These are phyloP conservation scores for Fusarium pilosicola DNA, from an alignment of 2,329 filamentous ascomycete genomes.

Conservation along the genomic window DNA sequence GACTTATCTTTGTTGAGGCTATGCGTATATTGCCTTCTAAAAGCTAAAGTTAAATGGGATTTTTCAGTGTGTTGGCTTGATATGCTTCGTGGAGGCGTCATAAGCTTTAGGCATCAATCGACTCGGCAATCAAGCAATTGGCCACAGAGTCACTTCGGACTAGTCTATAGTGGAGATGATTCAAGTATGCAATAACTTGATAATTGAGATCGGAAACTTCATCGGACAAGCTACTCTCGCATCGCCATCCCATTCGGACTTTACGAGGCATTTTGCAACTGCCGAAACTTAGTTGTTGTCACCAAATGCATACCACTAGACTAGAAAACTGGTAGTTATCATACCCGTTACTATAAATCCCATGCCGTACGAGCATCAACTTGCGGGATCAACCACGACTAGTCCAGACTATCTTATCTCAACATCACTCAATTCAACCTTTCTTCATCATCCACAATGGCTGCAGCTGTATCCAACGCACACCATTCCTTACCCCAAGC, in stretches of 20 bases:
- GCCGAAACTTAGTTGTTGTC: not conserved
- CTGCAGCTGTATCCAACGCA: not conserved
- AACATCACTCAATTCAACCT: not conserved
- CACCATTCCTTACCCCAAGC: not conserved
- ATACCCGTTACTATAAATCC: not conserved
- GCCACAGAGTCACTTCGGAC: not conserved
- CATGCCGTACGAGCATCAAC: rapidly evolving
- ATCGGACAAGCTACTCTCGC: not conserved
- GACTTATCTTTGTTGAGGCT: too few species aligned
- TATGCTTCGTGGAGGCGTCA: too few species aligned
- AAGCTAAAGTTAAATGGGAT: too few species aligned
- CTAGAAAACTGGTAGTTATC: too few species aligned
- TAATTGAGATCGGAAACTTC: not conserved
- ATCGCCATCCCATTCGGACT: too few species aligned
- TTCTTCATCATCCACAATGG: not conserved
- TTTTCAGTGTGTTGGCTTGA: too few species aligned
- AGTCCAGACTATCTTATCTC: not conserved
- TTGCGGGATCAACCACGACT: rapidly evolving
- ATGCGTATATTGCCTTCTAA: too few species aligned
- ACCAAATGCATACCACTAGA: not conserved
- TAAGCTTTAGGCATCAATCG: too few species aligned
- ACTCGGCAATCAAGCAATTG: not conserved
- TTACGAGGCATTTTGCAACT: not conserved
- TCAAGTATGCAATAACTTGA: not conserved
- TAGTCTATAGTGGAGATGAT: not conserved